Percentiles rank a stretch among this genome's conserved stretches.
phyloP scores from a whole-genome alignment of 345 rosid genomes.

The Salix koriyanagi region DNA sequence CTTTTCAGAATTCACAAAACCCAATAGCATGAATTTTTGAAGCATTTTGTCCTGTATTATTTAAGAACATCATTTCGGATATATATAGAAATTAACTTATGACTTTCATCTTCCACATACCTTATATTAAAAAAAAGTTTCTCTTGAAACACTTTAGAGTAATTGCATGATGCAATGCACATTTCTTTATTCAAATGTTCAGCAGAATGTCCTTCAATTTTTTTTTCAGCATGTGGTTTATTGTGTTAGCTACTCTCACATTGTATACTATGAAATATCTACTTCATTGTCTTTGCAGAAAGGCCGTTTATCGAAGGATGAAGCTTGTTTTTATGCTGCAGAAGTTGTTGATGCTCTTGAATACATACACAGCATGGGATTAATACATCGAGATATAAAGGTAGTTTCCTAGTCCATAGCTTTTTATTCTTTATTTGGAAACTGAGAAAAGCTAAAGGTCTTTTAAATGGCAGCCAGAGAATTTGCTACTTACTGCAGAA shows the following conservation, averaged over 20 bases:
- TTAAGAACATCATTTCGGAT: not conserved
- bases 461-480: conserved; percentile 78
- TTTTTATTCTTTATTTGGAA: not conserved
- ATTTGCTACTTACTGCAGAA: conserved; percentile 67
- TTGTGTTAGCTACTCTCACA: not conserved
- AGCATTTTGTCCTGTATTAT: not conserved
- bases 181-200: not conserved
- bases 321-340: conserved; percentile 86
- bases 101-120: not conserved
- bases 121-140: not conserved
- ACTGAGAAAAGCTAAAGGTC: conserved; percentile 18
- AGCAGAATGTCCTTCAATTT: not conserved
- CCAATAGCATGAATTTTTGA: not conserved
- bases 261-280: not conserved
- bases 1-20: not conserved
- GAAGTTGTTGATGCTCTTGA: conserved; percentile 96
- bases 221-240: not conserved
- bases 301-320: conserved; percentile 72
- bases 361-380: conserved; percentile 82
- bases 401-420: conserved; percentile 31
- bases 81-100: not conserved
- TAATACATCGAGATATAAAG: conserved; percentile 98
- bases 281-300: conserved; percentile 46
- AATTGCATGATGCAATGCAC: not conserved
- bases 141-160: not conserved